Evolutionary conservation across 2,329 filamentous ascomycete genomes (phyloP).

Genomic region (Diaporthe caulivora): DNA sequence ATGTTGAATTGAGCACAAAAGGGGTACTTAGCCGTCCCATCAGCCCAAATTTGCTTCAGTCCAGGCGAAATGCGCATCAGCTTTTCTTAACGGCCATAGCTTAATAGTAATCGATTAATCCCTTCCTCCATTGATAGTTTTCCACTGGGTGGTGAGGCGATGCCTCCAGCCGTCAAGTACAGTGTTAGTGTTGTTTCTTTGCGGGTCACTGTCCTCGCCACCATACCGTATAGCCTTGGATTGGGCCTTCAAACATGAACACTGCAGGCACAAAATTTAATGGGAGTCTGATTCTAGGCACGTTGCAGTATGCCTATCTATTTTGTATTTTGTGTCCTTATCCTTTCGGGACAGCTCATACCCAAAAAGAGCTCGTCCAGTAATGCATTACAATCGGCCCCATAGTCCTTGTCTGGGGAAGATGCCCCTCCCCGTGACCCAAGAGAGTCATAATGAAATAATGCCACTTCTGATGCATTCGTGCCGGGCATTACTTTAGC

Average conservation of each 20-base stretch:
- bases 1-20: not conserved
- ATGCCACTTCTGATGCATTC: not conserved
- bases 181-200: no score
- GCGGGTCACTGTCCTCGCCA: no score
- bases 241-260: no score
- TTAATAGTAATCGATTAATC: no score
- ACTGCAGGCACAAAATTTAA: not conserved
- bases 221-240: not conserved
- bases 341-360: not conserved
- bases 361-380: slow-evolving; percentile 16
- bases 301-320: slow-evolving; percentile 25
- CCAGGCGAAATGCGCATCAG: no score
- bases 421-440: not conserved
- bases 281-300: slow-evolving; percentile 4
- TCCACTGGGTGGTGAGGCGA: no score
- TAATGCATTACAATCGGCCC: slow-evolving; percentile 7
- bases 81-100: no score
- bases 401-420: not conserved
- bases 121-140: no score
- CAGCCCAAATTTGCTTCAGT: no score
- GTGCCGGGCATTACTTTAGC: slow-evolving; percentile 70
- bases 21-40: not conserved
- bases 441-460: not conserved
- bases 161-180: no score
- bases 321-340: slow-evolving; percentile 9